Evolutionary conservation across 2,329 filamentous ascomycete species (phyloP), one percentile per base, ranked within the genome.

Genomic region (Nemania bipapillata): DNA sequence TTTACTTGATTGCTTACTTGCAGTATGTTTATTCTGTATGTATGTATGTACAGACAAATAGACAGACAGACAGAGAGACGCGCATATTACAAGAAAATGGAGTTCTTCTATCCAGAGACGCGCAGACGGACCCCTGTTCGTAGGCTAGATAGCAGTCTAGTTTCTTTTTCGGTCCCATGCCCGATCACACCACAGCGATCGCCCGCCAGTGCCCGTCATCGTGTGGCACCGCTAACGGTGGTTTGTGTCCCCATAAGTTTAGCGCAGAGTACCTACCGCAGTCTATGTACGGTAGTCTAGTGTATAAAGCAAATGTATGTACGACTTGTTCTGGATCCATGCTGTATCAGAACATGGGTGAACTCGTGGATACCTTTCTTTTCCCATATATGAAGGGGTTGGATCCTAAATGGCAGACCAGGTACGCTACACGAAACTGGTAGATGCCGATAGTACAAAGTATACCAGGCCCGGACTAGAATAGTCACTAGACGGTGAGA

Each of bases 111-210:
- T 67, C 63, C 12, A 5, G 58, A 58, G 54, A 57, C 42, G 42
- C 30, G 47, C 53, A 66, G 56, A 60, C 55, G 30, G 40, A 65
- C 61, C 65, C 68, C 63, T 65, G 68, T 58, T 42, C 37, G 20
- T 20, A 52, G 50, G 28, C 63, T 22, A 53, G 50, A 30, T 11
- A 50, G 2, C 42, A 15, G 30, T 35, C 20, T 61, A 55, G 55
- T 72, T 65, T 65, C 63, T 57, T 67, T 70, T 68, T 65, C 56
- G 26, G 60, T 64, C 42, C 63, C 55, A 69, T 55, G 66, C 67
- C 70, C 65, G 70, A 73, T 73, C 65, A 69, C 63, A 68, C 66
- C 60, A 72, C 72, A 71, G 71, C 70, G 74, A 75, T 76, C 72
- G 72, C 68, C 72, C 74, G 69, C 49, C 69, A 62, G 63, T 53